These are phyloP conservation scores for Cryptosporidium ryanae DNA, from an alignment of 169 alveolate genomes.

Conservation along the genomic window DNA sequence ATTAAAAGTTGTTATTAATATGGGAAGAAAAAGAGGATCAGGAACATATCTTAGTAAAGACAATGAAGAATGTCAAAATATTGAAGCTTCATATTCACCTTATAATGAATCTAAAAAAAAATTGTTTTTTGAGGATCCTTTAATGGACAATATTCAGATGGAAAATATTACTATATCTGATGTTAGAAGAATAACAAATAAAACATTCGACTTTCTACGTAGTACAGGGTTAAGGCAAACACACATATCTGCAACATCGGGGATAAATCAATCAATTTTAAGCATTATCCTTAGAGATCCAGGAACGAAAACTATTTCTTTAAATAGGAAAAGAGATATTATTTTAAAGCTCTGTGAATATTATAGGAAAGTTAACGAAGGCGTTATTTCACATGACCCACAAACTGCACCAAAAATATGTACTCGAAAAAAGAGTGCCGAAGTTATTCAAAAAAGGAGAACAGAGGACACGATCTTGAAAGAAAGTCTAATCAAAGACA, in stretches of 20 bases:
- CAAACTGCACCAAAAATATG: constrained; percentile 67
- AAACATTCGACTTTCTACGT: constrained; percentile 63
- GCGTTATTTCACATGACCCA: constrained; percentile 58
- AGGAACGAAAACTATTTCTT: constrained; percentile 30
- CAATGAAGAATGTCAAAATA: neutral
- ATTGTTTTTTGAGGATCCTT: constrained; percentile 39
- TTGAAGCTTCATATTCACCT: neutral
- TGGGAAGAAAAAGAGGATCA: constrained; percentile 40
- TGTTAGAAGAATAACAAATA: constrained; percentile 55
- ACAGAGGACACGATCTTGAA: no score
- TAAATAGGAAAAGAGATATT: constrained; percentile 57
- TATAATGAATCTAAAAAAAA: constrained; percentile 4
- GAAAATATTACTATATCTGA: constrained; percentile 42
- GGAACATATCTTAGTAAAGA: neutral
- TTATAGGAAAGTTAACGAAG: constrained; percentile 43
- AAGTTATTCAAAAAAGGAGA: constrained; percentile 3
- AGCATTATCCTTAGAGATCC: constrained; percentile 57
- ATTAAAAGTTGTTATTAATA: neutral
- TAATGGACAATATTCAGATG: constrained; percentile 12
- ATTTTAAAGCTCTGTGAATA: constrained; percentile 36
- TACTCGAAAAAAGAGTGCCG: constrained; percentile 19
- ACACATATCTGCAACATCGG: constrained; percentile 67
- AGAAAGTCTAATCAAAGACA: neutral
- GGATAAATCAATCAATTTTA: constrained; percentile 61
- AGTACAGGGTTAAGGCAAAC: constrained; percentile 58